These are phyloP conservation scores for Ophiocordyceps camponoti-leonardi DNA, from an alignment of 2,329 filamentous ascomycete genomes.

Conservation along the genomic window DNA sequence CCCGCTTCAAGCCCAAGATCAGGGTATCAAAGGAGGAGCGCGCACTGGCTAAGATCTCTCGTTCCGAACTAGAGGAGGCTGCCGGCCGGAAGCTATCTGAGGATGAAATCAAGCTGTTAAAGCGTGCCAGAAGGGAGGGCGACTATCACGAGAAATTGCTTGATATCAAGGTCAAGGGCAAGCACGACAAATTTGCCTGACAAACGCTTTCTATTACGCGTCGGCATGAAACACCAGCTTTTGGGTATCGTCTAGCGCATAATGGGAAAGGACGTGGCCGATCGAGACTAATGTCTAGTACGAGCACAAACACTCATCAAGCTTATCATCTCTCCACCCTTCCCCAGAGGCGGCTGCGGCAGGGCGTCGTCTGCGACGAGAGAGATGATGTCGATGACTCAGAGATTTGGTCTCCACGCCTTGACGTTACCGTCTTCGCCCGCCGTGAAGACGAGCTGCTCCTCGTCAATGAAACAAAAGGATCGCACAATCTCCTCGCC, in stretches of 20 bases:
- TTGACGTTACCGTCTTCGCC: constrained; percentile 42
- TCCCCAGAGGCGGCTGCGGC: no score
- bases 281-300: background rate
- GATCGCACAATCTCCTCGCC: constrained; percentile 45
- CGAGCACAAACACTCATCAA: no score
- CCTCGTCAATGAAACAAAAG: constrained; percentile 46
- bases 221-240: background rate
- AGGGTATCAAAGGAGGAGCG: constrained; percentile 70
- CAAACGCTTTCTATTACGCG: background rate
- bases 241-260: background rate
- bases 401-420: constrained; percentile 27
- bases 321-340: no score
- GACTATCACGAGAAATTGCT: constrained; percentile 79
- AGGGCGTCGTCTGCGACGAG: no score
- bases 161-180: constrained; percentile 77
- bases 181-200: constrained; percentile 64
- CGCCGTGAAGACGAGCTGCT: constrained; percentile 38
- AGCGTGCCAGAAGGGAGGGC: constrained; percentile 68
- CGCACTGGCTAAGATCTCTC: constrained; percentile 68
- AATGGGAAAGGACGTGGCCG: background rate
- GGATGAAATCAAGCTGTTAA: constrained; percentile 70
- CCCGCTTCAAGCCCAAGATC: constrained; percentile 73
- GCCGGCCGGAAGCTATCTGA: constrained; percentile 64
- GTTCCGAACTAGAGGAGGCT: constrained; percentile 67
- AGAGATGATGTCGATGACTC: background rate